These are phyloP conservation scores for Pinus albicaulis DNA, from an alignment of 75 land plant genomes.

Conservation along the genomic window DNA sequence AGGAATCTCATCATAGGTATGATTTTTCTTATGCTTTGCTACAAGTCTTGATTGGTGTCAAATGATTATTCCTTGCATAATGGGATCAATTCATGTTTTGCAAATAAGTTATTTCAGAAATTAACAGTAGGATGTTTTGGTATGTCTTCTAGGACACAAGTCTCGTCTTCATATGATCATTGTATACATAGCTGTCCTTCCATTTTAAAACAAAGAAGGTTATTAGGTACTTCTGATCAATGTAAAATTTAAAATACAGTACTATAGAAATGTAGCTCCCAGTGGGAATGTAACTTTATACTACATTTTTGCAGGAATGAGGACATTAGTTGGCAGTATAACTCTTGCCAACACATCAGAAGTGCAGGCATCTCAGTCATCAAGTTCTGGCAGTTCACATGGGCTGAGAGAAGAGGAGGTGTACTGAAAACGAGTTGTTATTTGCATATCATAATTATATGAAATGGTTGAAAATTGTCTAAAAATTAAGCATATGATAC, in stretches of 20 bases:
- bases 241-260: too few species aligned
- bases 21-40: constrained; percentile 3
- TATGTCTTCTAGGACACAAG: too few species aligned
- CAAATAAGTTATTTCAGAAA: neutral
- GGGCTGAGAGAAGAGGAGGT: constrained; percentile 95
- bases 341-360: constrained; percentile 68
- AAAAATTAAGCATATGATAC: too few species aligned
- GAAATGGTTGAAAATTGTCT: neutral
- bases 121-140: too few species aligned
- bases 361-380: constrained; percentile 39
- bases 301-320: constrained; percentile 74
- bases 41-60: neutral
- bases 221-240: too few species aligned
- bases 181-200: neutral
- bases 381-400: constrained; percentile 37
- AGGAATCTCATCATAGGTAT: constrained; percentile 95
- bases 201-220: too few species aligned
- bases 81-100: neutral
- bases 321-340: constrained; percentile 94
- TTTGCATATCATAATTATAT: neutral
- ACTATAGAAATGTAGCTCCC: too few species aligned
- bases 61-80: neutral
- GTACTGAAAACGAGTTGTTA: neutral
- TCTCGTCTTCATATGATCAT: neutral
- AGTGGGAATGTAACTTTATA: neutral